Base-by-base conservation (phyloP, 2,329 filamentous ascomycete species). In the Arachnopeziza araneosa region DNA sequence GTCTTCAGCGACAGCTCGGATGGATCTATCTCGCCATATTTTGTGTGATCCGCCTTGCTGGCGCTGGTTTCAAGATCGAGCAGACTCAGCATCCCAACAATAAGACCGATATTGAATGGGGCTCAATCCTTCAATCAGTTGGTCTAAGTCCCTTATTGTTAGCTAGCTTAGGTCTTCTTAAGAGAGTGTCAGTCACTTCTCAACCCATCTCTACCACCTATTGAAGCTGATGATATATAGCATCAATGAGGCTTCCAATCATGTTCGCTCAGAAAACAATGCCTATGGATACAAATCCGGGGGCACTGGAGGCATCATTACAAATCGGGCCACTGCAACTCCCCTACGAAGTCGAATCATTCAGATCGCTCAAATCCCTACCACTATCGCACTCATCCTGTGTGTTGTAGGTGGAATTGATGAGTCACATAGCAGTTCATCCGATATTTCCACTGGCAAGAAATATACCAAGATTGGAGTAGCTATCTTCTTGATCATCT, bases 11-110 rank as follows among this genome's bases (percentile, higher is more conserved):
- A 57, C 70, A 71, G 55, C 67, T 69, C 2, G 72, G 73, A 50
- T 75, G 72, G 71, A 69, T 71, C 24, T 74, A 72, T 55, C 68
- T 75, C 4, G 63, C 68, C 12, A 62, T 75, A 1, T 74, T 75
- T 61, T 73, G 66, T 52, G 54, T 70, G 8, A 59, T 71, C 24
- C 68, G 73, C 24, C 58, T 73, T 23, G 62, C 68, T 8, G 72
- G 72, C 19, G 66, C 70, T 21, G 67, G 66, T 2, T 70, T 72
- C 55, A 66, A 70, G 52, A 64, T 75, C 32, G 68, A 64, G 1
- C 68, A 66, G 12, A 64, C 66, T 17, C 60, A 64, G 8, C 58
- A 67, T 12, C 68, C 68, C 1, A 63, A 52, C 12, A 68, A 67
- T 44, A 53, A 36, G n/a, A 69, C 71, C 19, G 68, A 73, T 58